Evolutionary conservation across 176 grass and related monocot species (phyloP), one percentile per base, ranked within the genome.

Genomic region (Musa beccarii): DNA sequence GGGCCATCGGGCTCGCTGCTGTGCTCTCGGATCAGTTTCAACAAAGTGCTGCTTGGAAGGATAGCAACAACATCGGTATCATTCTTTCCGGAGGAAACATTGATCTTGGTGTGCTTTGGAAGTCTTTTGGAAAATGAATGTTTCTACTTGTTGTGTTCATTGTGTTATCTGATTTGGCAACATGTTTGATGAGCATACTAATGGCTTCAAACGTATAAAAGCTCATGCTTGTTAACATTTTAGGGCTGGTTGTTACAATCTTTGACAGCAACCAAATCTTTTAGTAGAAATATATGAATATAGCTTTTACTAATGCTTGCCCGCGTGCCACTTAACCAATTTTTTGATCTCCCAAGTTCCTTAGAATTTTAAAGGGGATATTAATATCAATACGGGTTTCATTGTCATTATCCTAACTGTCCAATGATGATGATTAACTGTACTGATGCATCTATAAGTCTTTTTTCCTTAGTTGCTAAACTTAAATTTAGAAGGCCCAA

Each of bases 31-130:
- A 90, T 14, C 76, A 87, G 78, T 97, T 97, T 72, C 90, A 81
- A 73, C 74, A 87, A 69, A 92, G 59, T 75, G 61, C 66, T 72
- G 67, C 77, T 68, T 93, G 87, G 85, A 83, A 90, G 20, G 81
- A 93, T 51, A 81, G 85, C 81, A 90, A 81, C 74, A 90, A 89
- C 72, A 82, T 97, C 71, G 93, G 87, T 22, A 93, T 97, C 34
- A 81, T 97, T 83, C 83, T 97, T 49, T 97, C 90, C 0, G 93
- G 87, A 43, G 90, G 90, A 43, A 97, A 93, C 83, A 82, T 93
- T 51, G 93, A 97, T 84, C 90, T 97, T 1, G 57, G 72, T 29
- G 72, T 78, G 59, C 85, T 97, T 52, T 97, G 93, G 93, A 79
- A 97, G 29, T 97, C 90, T 14, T 68, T 97, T 20, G 17, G 8